Base-by-base conservation (phyloP, 805 yeast species). In the Lachancea meyersii region DNA sequence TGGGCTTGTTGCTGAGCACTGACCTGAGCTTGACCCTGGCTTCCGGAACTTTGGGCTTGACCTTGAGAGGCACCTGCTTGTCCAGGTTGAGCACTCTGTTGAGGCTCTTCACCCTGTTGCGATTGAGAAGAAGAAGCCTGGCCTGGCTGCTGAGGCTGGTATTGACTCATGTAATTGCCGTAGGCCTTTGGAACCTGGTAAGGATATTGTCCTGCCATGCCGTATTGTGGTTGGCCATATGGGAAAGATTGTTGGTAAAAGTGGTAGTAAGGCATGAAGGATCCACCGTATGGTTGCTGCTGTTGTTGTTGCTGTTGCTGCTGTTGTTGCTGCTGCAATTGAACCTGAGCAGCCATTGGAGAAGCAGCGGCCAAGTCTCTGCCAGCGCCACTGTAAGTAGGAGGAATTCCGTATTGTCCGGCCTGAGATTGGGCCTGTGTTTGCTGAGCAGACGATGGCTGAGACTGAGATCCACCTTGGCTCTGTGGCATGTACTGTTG, bases 181-280 rank as follows among this genome's bases (percentile, higher is more conserved):
- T 57, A 57, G 18, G 45, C 55, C 41, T 58, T 57, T 45, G 63
- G 61, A 21, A 49, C 53, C 47, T 55, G 63, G 45, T 55, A 53
- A 38, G 61, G 60, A 40, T 58, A 58, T 49, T 59, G 64, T 41
- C 58, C 60, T 31, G 57, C 60, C 50, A 54, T 51, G 30, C 61
- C 61, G 36, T 61, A 61, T 47, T 61, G 66, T 35, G 66, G 66
- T 48, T 61, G 65, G 31, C 56, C 65, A 40, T 61, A 61, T 42
- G 64, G 64, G 60, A 62, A 58, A 13, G 61, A 55, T 49, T 62
- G 64, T 46, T 60, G 64, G 51, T 62, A 60, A 48, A 57, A 61
- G 44, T 59, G 64, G 40, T 61, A 60, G 42, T 61, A 58, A 43
- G 67, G 67, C 63, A 60, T 58, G 46, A 60, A 61, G 6, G 61